Percentiles rank a stretch among this genome's conserved stretches.
Evolutionary conservation across 2,329 filamentous ascomycete genomes (phyloP).

Genomic region (Cladophialophora chaetospira): DNA sequence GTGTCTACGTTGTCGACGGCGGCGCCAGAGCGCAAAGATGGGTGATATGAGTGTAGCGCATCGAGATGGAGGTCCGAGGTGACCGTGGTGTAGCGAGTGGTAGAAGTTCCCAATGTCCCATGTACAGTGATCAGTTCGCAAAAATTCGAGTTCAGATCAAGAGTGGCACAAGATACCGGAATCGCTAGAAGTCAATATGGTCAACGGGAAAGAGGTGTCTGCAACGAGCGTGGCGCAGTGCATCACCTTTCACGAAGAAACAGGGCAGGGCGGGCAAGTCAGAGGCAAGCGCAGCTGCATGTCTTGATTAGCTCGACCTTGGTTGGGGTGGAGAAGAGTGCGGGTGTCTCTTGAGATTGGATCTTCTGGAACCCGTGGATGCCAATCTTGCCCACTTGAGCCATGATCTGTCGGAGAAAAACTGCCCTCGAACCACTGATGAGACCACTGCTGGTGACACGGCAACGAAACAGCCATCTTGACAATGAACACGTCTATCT

Average conservation of each 20-base stretch:
- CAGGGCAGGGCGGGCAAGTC: too few species aligned
- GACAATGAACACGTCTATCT: background rate
- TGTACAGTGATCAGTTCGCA: slow-evolving; percentile 43
- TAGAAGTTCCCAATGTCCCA: background rate
- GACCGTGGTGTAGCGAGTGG: slow-evolving; percentile 5
- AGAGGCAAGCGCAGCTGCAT: slow-evolving; percentile 15
- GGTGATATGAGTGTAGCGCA: slow-evolving; percentile 13
- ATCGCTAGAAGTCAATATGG: background rate
- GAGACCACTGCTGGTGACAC: background rate
- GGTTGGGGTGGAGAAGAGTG: slow-evolving; percentile 27
- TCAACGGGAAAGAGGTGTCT: slow-evolving; percentile 1
- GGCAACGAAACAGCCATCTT: background rate
- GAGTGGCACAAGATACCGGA: background rate
- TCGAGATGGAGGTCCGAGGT: slow-evolving; percentile 7
- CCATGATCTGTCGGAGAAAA: background rate
- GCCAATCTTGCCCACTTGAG: background rate
- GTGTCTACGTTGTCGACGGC: slow-evolving; percentile 2
- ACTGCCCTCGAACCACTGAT: background rate
- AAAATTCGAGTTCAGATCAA: background rate
- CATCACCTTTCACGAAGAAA: slow-evolving; percentile 11
- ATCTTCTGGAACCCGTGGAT: slow-evolving; percentile 3
- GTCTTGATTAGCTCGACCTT: too few species aligned
- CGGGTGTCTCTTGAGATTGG: background rate
- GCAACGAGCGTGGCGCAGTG: slow-evolving; percentile 19
- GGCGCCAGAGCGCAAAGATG: slow-evolving; percentile 22